These are phyloP conservation scores for Phytophthora constricta DNA, from an alignment of 352 stramenopile species.

Conservation along the genomic window DNA sequence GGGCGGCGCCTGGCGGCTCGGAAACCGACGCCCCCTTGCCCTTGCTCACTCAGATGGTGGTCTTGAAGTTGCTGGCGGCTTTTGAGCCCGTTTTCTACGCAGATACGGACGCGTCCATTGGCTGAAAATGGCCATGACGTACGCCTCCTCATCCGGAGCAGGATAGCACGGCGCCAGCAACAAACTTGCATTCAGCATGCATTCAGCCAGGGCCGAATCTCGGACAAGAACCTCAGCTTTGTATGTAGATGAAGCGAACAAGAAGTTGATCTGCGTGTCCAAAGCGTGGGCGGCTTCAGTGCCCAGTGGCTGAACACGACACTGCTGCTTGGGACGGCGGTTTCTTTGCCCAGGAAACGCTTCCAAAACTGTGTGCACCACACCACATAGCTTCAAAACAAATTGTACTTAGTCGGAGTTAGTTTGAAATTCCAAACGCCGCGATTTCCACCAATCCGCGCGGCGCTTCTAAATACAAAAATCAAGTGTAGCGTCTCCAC, in stretches of 20 bases:
- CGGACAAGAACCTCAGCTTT: no score
- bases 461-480: constrained; percentile 22
- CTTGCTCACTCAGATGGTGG: constrained; percentile 21
- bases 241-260: neutral
- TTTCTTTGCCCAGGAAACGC: neutral
- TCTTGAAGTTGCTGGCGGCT: constrained; percentile 35
- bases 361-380: neutral
- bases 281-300: no score
- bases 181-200: neutral
- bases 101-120: constrained; percentile 39
- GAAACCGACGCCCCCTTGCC: constrained; percentile 29
- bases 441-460: constrained; percentile 11
- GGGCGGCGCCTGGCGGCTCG: no score
- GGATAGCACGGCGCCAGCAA: neutral
- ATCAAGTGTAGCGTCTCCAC: constrained; percentile 23
- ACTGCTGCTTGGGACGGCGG: neutral
- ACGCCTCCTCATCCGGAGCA: no score
- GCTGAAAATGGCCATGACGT: constrained; percentile 28
- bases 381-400: neutral
- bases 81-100: constrained; percentile 26
- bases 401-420: neutral
- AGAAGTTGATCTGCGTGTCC: no score
- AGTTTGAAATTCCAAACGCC: constrained; percentile 45
- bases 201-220: neutral
- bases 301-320: neutral